Evolutionary conservation across 2,329 filamentous ascomycete genomes (phyloP).

Genomic region (Zelopaecilomyces penicillatus): DNA sequence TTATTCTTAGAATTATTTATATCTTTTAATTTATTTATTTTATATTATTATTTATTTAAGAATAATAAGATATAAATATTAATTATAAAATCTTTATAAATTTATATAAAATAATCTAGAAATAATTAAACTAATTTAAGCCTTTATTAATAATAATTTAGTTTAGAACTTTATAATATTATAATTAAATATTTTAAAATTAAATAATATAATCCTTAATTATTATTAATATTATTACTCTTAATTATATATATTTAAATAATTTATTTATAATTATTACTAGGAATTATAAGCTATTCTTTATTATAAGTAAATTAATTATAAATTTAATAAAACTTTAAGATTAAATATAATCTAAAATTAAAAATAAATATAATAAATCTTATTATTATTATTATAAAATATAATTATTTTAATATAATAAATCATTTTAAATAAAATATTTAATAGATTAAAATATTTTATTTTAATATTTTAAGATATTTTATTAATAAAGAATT

Average conservation of each 20-base stretch:
- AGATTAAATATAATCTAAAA: too few species aligned
- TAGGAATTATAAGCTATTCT: not conserved
- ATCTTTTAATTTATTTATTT: too few species aligned
- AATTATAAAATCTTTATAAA: not conserved
- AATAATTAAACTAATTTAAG: not conserved
- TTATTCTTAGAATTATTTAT: not conserved
- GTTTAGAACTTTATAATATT: not conserved
- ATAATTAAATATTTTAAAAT: not conserved
- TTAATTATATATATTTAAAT: not conserved
- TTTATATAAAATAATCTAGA: too few species aligned
- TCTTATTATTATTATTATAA: too few species aligned
- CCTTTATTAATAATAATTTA: not conserved
- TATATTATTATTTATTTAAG: not conserved
- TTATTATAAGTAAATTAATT: too few species aligned
- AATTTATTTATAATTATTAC: not conserved
- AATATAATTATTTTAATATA: too few species aligned
- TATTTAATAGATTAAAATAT: not conserved
- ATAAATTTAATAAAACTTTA: too few species aligned
- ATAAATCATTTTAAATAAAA: not conserved
- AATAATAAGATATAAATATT: not conserved
- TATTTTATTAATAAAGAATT: too few species aligned
- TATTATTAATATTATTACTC: not conserved
- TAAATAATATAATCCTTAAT: not conserved
- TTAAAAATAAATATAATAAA: too few species aligned
- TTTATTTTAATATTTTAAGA: not conserved